Evolutionary conservation across 108 stramenopile genomes (phyloP).

Genomic region (Schizochytrium sp.): DNA sequence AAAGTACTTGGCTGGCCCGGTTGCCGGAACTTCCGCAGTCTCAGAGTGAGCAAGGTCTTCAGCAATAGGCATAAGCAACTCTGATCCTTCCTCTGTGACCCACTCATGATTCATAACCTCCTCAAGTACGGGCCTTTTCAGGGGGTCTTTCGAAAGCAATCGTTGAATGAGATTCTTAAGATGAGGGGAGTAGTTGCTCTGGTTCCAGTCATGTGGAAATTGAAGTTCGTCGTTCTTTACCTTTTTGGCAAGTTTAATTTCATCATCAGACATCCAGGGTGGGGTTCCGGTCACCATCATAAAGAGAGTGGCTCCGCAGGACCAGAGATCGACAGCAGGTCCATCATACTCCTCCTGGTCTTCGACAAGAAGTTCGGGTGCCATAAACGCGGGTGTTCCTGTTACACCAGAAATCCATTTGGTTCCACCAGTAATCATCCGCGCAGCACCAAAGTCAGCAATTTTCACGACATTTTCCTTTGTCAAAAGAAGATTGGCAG

Average conservation of each 20-base stretch:
- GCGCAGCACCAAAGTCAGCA: conserved; percentile 67
- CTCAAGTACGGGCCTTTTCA: not conserved
- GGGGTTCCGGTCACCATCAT: conserved; percentile 74
- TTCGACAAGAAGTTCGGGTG: conserved; percentile 73
- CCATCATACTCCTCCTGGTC: conserved; percentile 68
- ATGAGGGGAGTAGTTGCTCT: conserved; percentile 61
- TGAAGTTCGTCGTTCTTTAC: conserved; percentile 60
- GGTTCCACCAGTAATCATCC: conserved; percentile 42
- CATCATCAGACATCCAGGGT: conserved; percentile 74
- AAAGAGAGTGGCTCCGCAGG: conserved; percentile 74
- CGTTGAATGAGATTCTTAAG: conserved; percentile 63
- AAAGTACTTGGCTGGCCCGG: not conserved
- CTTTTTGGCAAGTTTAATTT: conserved; percentile 62
- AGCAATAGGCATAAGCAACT: not conserved
- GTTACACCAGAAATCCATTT: conserved; percentile 48
- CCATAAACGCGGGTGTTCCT: conserved; percentile 80
- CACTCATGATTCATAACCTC: conserved; percentile 64
- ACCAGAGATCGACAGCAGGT: conserved; percentile 76
- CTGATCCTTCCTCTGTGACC: conserved; percentile 65
- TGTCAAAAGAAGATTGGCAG: conserved; percentile 73
- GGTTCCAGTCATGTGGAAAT: conserved; percentile 50
- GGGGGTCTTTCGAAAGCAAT: conserved; percentile 57
- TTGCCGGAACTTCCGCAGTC: not conserved
- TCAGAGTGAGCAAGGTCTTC: not conserved
- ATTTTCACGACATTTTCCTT: conserved; percentile 60